phyloP scores from a whole-genome alignment of 305 asterid species.

The Solanum hybrid region DNA sequence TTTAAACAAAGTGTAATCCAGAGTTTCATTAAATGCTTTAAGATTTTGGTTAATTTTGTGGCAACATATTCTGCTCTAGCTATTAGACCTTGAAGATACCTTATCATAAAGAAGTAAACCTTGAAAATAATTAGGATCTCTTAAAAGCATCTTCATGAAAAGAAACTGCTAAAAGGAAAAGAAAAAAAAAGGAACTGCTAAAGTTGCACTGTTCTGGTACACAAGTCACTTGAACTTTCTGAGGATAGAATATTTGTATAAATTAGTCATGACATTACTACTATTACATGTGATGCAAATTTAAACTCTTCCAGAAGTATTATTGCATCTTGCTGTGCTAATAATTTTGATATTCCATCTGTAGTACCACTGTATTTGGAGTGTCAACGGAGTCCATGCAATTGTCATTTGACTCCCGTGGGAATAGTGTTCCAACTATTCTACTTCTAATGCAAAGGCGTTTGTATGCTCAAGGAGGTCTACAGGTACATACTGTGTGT shows the following conservation, averaged over 20 bases:
- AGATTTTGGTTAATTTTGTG: neutral
- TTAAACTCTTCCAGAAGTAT: neutral
- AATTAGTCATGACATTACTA: neutral
- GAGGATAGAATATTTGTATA: neutral
- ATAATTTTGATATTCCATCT: slow-evolving; percentile 19
- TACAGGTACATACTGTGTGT: slow-evolving; percentile 40
- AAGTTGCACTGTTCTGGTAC: neutral
- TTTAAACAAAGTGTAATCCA: neutral
- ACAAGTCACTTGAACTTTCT: neutral
- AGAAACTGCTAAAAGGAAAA: neutral
- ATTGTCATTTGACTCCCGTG: slow-evolving; percentile 72
- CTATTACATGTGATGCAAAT: neutral
- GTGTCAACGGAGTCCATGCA: slow-evolving; percentile 98
- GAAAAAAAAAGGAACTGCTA: neutral
- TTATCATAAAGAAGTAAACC: neutral
- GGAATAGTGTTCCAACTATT: slow-evolving; percentile 89
- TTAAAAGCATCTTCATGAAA: neutral
- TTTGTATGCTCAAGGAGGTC: slow-evolving; percentile 76
- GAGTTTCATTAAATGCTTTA: neutral
- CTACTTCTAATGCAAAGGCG: slow-evolving; percentile 80
- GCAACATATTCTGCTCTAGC: neutral
- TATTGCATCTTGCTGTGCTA: neutral
- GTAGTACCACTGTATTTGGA: slow-evolving; percentile 93
- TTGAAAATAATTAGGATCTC: neutral
- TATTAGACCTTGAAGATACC: neutral